Evolutionary conservation across 805 yeast genomes (phyloP).

Genomic region (Ogataea allantospora): DNA sequence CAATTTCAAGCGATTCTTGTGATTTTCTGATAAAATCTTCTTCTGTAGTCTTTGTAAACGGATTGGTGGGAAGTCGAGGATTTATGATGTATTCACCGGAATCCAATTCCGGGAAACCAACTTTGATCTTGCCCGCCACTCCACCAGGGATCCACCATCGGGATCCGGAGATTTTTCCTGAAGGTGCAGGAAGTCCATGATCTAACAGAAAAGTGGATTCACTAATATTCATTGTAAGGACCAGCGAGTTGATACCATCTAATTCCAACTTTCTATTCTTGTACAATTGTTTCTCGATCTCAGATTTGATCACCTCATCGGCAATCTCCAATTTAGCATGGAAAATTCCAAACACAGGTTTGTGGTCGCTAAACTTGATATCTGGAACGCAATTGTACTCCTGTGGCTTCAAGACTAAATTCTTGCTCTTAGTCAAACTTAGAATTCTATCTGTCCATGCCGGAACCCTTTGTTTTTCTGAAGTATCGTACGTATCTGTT

Average conservation of each 20-base stretch:
- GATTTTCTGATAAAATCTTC: constrained; percentile 47
- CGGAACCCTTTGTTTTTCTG: constrained; percentile 90
- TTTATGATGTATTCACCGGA: constrained; percentile 53
- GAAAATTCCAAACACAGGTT: constrained; percentile 82
- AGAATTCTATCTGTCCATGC: constrained; percentile 97
- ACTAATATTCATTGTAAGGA: constrained; percentile 24
- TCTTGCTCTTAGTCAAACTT: constrained; percentile 52
- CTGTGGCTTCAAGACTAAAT: constrained; percentile 53
- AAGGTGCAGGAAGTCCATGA: constrained; percentile 78
- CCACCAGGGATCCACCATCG: constrained; percentile 94
- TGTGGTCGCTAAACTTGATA: constrained; percentile 77
- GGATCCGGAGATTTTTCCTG: constrained; percentile 55
- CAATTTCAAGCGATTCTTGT: constrained; percentile 1
- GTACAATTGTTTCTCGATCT: constrained; percentile 54
- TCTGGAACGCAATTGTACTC: constrained; percentile 58
- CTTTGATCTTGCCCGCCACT: constrained; percentile 53
- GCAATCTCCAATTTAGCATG: constrained; percentile 61
- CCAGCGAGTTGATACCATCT: constrained; percentile 35
- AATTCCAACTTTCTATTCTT: constrained; percentile 46
- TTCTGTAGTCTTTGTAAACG: constrained; percentile 54
- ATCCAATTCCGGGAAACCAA: constrained; percentile 47
- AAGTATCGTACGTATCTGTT: constrained; percentile 75
- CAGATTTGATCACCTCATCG: constrained; percentile 52
- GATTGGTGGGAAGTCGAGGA: constrained; percentile 69
- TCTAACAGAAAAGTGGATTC: constrained; percentile 22